Percentiles rank a stretch among this genome's conserved stretches.
These are phyloP conservation scores for Kodamaea anthophila DNA, from an alignment of 1,139 yeast genomes.

Conservation along the genomic window DNA sequence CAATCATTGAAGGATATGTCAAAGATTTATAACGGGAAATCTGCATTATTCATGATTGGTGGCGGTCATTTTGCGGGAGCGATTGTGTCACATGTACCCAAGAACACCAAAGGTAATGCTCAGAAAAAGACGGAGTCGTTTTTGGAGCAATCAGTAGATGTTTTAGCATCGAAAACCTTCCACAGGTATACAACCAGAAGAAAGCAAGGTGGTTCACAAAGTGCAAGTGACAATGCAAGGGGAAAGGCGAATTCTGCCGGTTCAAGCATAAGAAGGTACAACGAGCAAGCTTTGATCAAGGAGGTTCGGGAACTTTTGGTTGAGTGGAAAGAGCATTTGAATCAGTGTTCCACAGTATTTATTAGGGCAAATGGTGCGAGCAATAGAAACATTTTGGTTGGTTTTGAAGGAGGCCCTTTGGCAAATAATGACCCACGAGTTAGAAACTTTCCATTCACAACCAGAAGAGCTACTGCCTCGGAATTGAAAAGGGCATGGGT, in stretches of 20 bases:
- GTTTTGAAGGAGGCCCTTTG: slow-evolving; percentile 53
- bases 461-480: slow-evolving; percentile 76
- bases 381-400: slow-evolving; percentile 60
- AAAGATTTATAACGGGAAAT: slow-evolving; percentile 27
- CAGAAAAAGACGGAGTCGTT: slow-evolving; percentile 37
- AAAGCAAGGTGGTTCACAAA: slow-evolving; percentile 96
- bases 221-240: slow-evolving; percentile 83
- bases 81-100: slow-evolving; percentile 67
- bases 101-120: slow-evolving; percentile 48
- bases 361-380: slow-evolving; percentile 77
- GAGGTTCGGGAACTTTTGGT: slow-evolving; percentile 67
- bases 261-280: slow-evolving; percentile 78
- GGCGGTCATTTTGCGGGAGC: slow-evolving; percentile 99
- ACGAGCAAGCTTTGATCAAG: slow-evolving; percentile 73
- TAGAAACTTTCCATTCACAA: slow-evolving; percentile 76
- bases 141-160: slow-evolving; percentile 55
- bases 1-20: slow-evolving; percentile 32
- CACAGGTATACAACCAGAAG: slow-evolving; percentile 95
- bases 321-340: slow-evolving; percentile 58
- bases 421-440: slow-evolving; percentile 51
- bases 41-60: slow-evolving; percentile 88
- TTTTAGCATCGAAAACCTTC: slow-evolving; percentile 76
- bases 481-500: slow-evolving; percentile 86
- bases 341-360: slow-evolving; percentile 63
- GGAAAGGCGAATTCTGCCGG: slow-evolving; percentile 98